Base-by-base conservation (phyloP, 2,329 filamentous ascomycete species). In the Coniochaeta sp. region DNA sequence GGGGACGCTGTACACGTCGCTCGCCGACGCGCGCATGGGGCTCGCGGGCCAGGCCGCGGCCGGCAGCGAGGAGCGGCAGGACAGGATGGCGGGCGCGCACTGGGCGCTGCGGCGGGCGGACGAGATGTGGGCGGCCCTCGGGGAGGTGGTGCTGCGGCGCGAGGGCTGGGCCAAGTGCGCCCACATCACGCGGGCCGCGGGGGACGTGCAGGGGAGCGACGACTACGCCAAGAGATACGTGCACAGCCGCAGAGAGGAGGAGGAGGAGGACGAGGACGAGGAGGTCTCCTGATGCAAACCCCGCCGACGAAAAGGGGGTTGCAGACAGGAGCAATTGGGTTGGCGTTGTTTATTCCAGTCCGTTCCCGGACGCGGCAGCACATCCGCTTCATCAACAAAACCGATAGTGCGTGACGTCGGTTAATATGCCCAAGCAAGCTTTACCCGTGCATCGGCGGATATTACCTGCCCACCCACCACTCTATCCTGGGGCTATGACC, bases 81-180 rank as follows among this genome's bases (percentile, higher is more conserved):
- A 79, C 78, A 40, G 84, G 87, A 67, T 90, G 67, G 81, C 79
- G 8, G 78, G 79, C 59, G 87, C 86, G 0, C 69, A 85, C 58
- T 79, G 80, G 40, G 84, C 86, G 32, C 79, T 90, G 55, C 84
- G 89, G 59, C 81, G 77, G 62, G 84, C 88, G 0, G 85, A 87
- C 65, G 76, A 77, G 34, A 82, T 87, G 63, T 96, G 84, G 70
- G 83, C 85, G 47, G 80, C 78, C 55, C 77, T 91, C 16, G 86
- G 90, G 69, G 89, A 90, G 69, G 75, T 87, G 16, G 75, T 78
- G n/a, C 86, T 85, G 59, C 88, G 90, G 73, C 88, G 90, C 68
- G 89, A 92, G 72, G 86, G 90, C 78, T 82, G 93, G 75, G 88
- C 89, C 22, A 95, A 95, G 78, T 93, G 91, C 74, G 88, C 89